Conservation (phyloP, 805 yeast genomes). For the Wickerhamia fluorescens region DNA sequence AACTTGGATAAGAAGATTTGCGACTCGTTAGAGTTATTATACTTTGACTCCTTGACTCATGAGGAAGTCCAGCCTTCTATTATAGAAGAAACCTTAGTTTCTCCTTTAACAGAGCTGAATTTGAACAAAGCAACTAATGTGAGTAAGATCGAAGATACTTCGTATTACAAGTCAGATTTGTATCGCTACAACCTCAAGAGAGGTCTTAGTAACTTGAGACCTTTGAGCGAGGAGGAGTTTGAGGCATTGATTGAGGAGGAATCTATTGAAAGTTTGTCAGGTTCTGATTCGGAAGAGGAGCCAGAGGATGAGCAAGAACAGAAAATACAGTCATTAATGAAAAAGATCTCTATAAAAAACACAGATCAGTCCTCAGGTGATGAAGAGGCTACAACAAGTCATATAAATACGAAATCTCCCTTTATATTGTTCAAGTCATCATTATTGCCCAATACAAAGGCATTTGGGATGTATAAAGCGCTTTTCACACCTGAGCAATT, state of each 20-base stretch:
- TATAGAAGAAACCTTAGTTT: too few relatives aligned
- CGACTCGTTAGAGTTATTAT: constrained; percentile 43
- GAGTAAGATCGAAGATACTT: too few relatives aligned
- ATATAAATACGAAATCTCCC: constrained; percentile 66
- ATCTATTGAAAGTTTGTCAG: constrained; percentile 53
- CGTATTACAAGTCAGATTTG: constrained; percentile 48
- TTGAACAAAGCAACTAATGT: too few relatives aligned
- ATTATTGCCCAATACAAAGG: constrained; percentile 36
- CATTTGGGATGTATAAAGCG: constrained; percentile 64
- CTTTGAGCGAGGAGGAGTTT: constrained; percentile 51
- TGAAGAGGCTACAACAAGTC: constrained; percentile 36
- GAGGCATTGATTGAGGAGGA: constrained; percentile 45
- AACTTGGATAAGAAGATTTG: constrained; percentile 34
- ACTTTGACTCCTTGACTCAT: constrained; percentile 44
- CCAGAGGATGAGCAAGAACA: constrained; percentile 17
- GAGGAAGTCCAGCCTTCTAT: constrained; percentile 4
- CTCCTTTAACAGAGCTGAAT: too few relatives aligned
- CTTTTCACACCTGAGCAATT: constrained; percentile 42
- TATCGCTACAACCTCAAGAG: constrained; percentile 58
- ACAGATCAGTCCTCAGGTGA: too few relatives aligned
- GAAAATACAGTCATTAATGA: constrained; percentile 16
- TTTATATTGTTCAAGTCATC: constrained; percentile 50
- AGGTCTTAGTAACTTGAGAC: constrained; percentile 33
- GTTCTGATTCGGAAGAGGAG: constrained; percentile 35
- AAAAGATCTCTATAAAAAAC: constrained; percentile 12